Evolutionary conservation across 768 basidiomycete genomes (phyloP).

Genomic region (Lentinula lateritia): DNA sequence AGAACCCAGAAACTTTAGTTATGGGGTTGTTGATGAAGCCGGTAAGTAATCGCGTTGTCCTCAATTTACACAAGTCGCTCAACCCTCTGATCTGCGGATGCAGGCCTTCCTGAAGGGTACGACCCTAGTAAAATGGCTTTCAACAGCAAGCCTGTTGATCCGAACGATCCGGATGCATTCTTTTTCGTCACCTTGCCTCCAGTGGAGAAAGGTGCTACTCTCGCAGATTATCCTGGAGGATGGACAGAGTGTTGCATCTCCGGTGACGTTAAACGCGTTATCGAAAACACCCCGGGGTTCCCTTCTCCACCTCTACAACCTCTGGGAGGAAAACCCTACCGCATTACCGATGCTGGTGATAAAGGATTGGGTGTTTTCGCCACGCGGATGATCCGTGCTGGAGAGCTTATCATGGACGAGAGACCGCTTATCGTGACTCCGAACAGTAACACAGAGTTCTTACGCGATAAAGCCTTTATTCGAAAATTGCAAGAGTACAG

Average conservation of each 20-base stretch:
- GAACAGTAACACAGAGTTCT: neutral
- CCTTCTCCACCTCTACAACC: neutral
- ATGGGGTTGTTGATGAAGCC: neutral
- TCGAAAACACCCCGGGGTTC: neutral
- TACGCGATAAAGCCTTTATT: neutral
- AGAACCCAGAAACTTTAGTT: neutral
- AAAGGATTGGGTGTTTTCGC: slow-evolving; percentile 12
- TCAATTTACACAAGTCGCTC: neutral
- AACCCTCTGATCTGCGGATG: neutral
- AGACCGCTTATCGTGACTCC: slow-evolving; percentile 8
- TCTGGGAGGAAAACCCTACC: neutral
- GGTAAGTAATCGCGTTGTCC: neutral
- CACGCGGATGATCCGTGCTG: slow-evolving; percentile 4
- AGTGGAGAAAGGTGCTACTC: neutral
- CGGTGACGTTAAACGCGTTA: neutral
- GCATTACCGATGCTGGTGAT: neutral
- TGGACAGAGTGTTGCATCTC: neutral
- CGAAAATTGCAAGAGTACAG: neutral
- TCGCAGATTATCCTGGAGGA: neutral
- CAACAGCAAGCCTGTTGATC: neutral
- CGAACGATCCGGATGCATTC: neutral
- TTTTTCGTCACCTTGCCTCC: neutral
- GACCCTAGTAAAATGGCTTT: neutral
- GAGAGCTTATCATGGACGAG: slow-evolving; percentile 10
- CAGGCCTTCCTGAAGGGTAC: neutral